Percentiles rank a stretch among this genome's conserved stretches.
Evolutionary conservation across 1,139 yeast species (phyloP).

Genomic region (Hansenula sp.): DNA sequence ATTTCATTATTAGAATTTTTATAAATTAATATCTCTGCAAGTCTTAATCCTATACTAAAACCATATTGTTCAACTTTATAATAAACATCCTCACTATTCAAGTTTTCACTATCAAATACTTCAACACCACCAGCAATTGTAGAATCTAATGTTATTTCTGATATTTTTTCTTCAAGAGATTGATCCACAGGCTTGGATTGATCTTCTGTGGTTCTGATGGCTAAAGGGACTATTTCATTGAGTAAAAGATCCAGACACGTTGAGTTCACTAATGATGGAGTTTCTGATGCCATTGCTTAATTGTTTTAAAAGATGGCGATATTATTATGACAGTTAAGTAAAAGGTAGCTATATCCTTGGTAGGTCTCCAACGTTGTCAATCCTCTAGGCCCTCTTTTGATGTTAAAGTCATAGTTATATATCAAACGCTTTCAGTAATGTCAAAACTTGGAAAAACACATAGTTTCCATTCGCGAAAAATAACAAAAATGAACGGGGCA

Average conservation of each 20-base stretch:
- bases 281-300: neutral
- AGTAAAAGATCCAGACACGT: conserved; percentile 56
- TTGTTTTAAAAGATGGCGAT: no score
- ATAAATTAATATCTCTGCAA: conserved; percentile 69
- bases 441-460: no score
- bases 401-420: no score
- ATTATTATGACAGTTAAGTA: no score
- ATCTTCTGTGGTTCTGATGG: conserved; percentile 49
- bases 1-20: conserved; percentile 41
- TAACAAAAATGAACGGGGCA: no score
- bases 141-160: conserved; percentile 22
- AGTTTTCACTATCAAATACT: conserved; percentile 32
- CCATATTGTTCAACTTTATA: conserved; percentile 68
- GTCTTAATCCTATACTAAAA: conserved; percentile 64
- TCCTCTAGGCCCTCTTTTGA: no score
- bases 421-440: no score
- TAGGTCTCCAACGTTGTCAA: no score
- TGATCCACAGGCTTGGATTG: conserved; percentile 17
- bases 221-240: conserved; percentile 71
- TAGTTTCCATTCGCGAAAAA: no score
- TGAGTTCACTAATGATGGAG: conserved; percentile 34
- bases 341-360: no score
- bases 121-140: conserved; percentile 38
- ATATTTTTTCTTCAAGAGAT: conserved; percentile 7
- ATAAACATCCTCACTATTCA: conserved; percentile 49